Conservation (phyloP, 129 eudicot species). For the Tagetes erecta region DNA sequence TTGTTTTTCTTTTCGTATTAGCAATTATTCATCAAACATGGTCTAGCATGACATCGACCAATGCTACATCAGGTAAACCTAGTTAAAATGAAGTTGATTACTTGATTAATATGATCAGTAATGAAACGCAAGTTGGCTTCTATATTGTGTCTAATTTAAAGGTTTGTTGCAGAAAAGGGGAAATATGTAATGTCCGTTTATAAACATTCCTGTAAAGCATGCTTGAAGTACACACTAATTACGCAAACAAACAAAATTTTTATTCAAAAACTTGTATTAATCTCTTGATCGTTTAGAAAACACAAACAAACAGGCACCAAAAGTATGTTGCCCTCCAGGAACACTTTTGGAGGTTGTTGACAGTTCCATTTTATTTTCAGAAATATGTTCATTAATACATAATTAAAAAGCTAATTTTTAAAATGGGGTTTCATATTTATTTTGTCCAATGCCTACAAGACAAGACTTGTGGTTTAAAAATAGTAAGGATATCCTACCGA, state of each 20-base stretch:
- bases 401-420: slow-evolving; percentile 1
- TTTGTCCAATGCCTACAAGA: slow-evolving; percentile 16
- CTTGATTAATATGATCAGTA: not conserved
- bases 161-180: not conserved
- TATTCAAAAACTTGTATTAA: slow-evolving; percentile 4
- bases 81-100: not conserved
- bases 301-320: not conserved
- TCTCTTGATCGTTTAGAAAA: not conserved
- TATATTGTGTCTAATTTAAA: not conserved
- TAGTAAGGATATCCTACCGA: slow-evolving; percentile 9
- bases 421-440: slow-evolving; percentile 19
- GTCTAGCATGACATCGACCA: not conserved
- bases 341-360: not conserved
- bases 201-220: not conserved
- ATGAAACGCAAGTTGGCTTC: not conserved
- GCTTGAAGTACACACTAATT: slow-evolving; percentile 13
- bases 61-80: not conserved
- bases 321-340: not conserved
- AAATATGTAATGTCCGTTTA: not conserved
- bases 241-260: not conserved
- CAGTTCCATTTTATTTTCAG: not conserved
- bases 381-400: slow-evolving; percentile 15
- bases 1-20: not conserved
- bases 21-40: not conserved
- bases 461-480: slow-evolving; percentile 5